Percentiles rank a stretch among this genome's conserved stretches.
Conservation (phyloP, 164 flowering plant species). For the Tinospora cordifolia region DNA sequence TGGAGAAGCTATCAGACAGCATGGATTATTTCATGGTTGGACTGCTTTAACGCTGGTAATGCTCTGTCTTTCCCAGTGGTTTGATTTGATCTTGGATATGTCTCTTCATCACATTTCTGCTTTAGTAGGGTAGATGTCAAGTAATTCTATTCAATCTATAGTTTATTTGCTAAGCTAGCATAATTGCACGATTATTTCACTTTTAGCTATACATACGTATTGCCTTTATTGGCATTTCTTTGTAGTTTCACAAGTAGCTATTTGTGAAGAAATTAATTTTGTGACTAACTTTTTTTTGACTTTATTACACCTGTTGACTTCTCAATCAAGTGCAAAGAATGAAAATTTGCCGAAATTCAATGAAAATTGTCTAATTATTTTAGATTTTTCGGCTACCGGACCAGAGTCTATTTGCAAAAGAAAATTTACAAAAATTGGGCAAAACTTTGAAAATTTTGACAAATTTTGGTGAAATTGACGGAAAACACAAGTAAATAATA, state of each 20-base stretch:
- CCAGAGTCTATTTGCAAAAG: too few species aligned
- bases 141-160: background rate
- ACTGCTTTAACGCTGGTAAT: slow-evolving; percentile 77
- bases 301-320: background rate
- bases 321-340: too few species aligned
- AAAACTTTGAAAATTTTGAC: too few species aligned
- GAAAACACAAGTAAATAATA: too few species aligned
- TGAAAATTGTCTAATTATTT: too few species aligned
- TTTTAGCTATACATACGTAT: background rate
- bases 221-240: background rate
- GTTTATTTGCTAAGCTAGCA: background rate
- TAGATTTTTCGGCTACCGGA: too few species aligned
- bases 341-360: too few species aligned
- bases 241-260: background rate
- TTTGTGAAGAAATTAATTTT: background rate
- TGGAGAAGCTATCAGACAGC: slow-evolving; percentile 72
- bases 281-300: background rate
- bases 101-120: background rate
- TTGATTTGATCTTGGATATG: background rate
- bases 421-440: too few species aligned
- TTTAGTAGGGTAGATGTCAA: background rate
- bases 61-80: background rate
- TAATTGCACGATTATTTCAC: background rate
- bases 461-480: too few species aligned
- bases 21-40: slow-evolving; percentile 95